Percentiles rank a stretch among this genome's conserved stretches.
Conservation (phyloP, 2,329 filamentous ascomycete genomes). For the Stemphylium lycopersici region DNA sequence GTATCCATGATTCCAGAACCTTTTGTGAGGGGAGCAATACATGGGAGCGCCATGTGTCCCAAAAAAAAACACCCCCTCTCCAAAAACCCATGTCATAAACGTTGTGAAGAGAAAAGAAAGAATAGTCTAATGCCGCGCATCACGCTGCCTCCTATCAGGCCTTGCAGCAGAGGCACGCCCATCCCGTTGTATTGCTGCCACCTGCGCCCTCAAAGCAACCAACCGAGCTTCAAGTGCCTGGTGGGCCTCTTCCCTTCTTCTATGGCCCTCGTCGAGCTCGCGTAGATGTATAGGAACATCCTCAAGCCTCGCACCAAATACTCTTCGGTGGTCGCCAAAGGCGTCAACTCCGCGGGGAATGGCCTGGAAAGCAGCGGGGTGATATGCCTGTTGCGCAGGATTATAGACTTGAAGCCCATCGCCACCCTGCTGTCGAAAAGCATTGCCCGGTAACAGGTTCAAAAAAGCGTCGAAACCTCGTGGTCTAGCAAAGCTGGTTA, state of each 20-base stretch:
- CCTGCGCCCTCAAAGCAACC: background rate
- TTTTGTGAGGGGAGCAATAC: too few relatives aligned
- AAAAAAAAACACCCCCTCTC: too few relatives aligned
- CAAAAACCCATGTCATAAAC: background rate
- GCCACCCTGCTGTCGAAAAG: background rate
- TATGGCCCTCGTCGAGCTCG: background rate
- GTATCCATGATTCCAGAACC: background rate
- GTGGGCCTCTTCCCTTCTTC: background rate
- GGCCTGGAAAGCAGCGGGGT: background rate
- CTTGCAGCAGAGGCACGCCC: background rate
- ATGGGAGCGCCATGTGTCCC: too few relatives aligned
- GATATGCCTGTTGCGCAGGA: background rate
- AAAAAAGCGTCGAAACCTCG: background rate
- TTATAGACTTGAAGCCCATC: background rate
- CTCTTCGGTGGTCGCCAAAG: background rate
- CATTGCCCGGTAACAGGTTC: slow-evolving; percentile 1
- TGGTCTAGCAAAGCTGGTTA: slow-evolving; percentile 17
- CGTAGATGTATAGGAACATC: background rate
- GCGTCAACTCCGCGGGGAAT: background rate
- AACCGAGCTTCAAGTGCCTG: background rate
- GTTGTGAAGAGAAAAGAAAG: background rate
- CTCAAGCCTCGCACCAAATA: background rate
- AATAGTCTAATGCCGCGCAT: background rate
- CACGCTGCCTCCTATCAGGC: background rate
- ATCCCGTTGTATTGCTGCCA: background rate